Conservation (phyloP, 163 green algal genomes). For the Volvox carteri region DNA sequence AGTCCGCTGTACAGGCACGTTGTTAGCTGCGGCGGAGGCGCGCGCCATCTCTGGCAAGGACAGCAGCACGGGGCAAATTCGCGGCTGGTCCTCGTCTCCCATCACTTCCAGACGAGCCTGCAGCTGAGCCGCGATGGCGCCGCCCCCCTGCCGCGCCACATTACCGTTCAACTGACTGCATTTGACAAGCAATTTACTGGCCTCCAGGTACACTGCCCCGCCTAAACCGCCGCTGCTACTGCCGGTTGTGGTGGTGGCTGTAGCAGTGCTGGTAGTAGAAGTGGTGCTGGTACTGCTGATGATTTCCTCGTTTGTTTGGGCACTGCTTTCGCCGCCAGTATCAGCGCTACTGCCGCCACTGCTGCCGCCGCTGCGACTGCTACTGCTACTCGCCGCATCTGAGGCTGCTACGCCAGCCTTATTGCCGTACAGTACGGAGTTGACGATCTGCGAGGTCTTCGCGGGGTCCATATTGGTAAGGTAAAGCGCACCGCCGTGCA, state of each 20-base stretch:
- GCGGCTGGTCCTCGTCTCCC: background rate
- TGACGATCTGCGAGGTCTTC: background rate
- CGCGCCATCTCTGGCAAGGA: background rate
- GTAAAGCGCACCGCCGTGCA: background rate
- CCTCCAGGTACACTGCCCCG: conserved; percentile 1
- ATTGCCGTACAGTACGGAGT: background rate
- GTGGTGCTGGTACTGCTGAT: background rate
- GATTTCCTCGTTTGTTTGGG: too few species aligned
- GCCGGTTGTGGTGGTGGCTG: too few species aligned
- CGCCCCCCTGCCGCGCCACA: background rate
- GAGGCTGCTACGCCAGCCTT: background rate
- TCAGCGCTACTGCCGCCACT: background rate
- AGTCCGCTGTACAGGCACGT: too few species aligned
- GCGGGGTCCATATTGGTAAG: background rate
- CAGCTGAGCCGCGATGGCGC: background rate
- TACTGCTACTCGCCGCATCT: background rate
- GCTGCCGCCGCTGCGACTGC: background rate
- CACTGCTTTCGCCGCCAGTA: background rate
- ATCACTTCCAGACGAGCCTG: background rate
- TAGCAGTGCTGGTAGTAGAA: background rate
- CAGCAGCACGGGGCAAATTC: background rate
- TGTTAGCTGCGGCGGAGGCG: too few species aligned
- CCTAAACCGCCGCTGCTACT: background rate
- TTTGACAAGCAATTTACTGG: background rate
- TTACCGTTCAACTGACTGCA: background rate